phyloP scores from a whole-genome alignment of 2,329 filamentous ascomycete species.

The Aspergillus novofumigatus region DNA sequence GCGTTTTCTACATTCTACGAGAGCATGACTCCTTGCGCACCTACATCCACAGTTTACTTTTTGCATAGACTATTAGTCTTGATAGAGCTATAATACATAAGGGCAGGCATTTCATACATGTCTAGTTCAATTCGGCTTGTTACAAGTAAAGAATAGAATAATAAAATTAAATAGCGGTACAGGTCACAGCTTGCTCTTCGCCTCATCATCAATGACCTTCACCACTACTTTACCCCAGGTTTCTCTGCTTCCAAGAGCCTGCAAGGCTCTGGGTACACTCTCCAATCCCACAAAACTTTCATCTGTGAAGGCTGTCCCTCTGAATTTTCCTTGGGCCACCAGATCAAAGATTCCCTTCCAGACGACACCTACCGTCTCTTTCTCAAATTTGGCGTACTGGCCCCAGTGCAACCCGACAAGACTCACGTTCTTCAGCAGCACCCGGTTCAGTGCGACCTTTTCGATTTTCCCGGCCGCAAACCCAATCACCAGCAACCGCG shows the following conservation, averaged over 20 bases:
- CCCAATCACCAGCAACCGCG: slow-evolving; percentile 78
- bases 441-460: slow-evolving; percentile 87
- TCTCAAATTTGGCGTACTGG: slow-evolving; percentile 70
- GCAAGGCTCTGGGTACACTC: slow-evolving; percentile 68
- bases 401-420: slow-evolving; percentile 92
- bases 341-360: slow-evolving; percentile 80
- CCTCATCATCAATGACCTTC: slow-evolving; percentile 70
- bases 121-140: not conserved
- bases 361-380: slow-evolving; percentile 63
- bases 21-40: slow-evolving; percentile 47
- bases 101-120: not conserved
- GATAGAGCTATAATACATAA: not conserved
- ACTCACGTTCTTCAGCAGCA: slow-evolving; percentile 88
- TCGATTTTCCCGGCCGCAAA: slow-evolving; percentile 86
- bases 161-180: not conserved
- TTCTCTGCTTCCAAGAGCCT: slow-evolving; percentile 71
- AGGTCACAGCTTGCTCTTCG: slow-evolving; percentile 41
- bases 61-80: not conserved
- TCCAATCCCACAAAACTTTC: slow-evolving; percentile 79
- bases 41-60: too few relatives aligned
- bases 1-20: slow-evolving; percentile 29
- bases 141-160: not conserved
- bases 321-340: slow-evolving; percentile 73
- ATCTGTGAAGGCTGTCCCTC: slow-evolving; percentile 76
- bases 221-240: slow-evolving; percentile 98